These are phyloP conservation scores for Camellia sinensis DNA, from an alignment of 148 eudicot genomes.

Conservation along the genomic window DNA sequence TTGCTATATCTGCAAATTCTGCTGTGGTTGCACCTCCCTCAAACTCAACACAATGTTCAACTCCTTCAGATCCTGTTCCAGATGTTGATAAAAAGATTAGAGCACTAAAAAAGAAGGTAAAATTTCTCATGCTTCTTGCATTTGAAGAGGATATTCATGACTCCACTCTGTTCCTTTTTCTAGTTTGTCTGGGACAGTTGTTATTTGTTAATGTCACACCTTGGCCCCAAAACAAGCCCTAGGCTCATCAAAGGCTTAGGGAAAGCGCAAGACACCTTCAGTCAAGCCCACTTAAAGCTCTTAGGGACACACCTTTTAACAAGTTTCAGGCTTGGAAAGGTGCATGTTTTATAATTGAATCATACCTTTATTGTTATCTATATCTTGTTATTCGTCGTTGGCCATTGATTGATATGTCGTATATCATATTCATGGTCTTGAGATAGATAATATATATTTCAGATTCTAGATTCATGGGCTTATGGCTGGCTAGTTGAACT, in stretches of 20 bases:
- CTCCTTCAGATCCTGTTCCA: conserved; percentile 35
- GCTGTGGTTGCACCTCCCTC: conserved; percentile 33
- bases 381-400: background rate
- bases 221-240: conserved; percentile 2
- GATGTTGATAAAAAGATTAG: conserved; percentile 85
- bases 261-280: background rate
- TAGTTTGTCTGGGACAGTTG: background rate
- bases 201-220: background rate
- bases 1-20: conserved; percentile 46
- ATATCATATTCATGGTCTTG: too few relatives aligned
- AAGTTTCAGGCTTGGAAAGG: background rate
- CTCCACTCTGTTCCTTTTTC: background rate
- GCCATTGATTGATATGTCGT: background rate
- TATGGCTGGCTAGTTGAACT: background rate
- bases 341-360: background rate
- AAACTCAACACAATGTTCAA: conserved; percentile 33
- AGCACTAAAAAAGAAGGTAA: conserved; percentile 93
- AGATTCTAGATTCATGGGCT: conserved; percentile 8
- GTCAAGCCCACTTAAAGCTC: background rate
- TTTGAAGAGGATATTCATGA: background rate
- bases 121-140: conserved; percentile 4
- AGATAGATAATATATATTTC: background rate
- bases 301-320: background rate
- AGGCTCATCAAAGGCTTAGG: background rate
- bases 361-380: background rate